These are phyloP conservation scores for Trichophyton verrucosum DNA, from an alignment of 2,329 filamentous ascomycete species.

Conservation along the genomic window DNA sequence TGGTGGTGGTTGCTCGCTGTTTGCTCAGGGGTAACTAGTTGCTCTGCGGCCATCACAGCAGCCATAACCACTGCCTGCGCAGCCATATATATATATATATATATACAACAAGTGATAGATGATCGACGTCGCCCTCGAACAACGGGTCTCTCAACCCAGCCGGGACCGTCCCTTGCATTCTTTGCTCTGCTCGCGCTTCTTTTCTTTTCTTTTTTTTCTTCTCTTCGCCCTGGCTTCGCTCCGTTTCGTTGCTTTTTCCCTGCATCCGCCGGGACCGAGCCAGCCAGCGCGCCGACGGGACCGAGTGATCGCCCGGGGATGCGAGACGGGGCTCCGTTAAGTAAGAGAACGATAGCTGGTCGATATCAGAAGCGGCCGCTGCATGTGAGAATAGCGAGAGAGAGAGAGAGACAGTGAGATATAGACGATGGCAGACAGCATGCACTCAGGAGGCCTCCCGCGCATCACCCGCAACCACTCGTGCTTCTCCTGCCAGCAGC, in stretches of 20 bases:
- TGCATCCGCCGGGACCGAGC: neutral
- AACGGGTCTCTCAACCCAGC: neutral
- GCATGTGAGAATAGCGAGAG: neutral
- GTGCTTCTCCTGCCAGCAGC: slow-evolving; percentile 19
- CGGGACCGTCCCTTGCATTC: neutral
- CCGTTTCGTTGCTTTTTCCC: neutral
- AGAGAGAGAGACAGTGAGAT: too few relatives aligned
- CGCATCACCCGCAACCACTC: slow-evolving; percentile 6
- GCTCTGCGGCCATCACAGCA: neutral
- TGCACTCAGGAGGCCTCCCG: neutral
- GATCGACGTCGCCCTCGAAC: neutral
- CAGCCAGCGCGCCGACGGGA: too few relatives aligned
- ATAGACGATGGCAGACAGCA: neutral
- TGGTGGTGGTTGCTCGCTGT: neutral
- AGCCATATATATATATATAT: neutral
- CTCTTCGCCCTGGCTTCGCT: neutral
- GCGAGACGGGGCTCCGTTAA: too few relatives aligned
- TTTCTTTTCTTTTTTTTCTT: neutral
- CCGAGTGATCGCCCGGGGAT: too few relatives aligned
- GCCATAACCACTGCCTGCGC: neutral
- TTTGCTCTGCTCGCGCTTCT: neutral
- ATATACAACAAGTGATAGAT: neutral
- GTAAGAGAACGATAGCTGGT: neutral
- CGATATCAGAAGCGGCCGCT: neutral
- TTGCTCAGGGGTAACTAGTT: neutral